Conservation (phyloP, 2,329 filamentous ascomycete species). For the Septoria linicola region DNA sequence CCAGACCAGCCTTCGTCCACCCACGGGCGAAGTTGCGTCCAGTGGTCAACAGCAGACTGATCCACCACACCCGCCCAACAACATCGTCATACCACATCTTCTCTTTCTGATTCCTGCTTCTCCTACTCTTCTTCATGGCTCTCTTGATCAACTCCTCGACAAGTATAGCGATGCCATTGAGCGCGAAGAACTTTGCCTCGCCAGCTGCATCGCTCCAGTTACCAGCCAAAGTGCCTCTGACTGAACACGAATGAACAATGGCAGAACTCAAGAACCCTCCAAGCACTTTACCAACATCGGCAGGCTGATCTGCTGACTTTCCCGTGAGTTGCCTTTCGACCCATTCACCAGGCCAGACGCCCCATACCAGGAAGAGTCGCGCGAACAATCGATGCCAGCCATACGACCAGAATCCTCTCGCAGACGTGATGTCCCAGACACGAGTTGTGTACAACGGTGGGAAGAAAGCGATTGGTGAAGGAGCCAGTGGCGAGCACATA, state of each 20-base stretch:
- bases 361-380: conserved; percentile 47
- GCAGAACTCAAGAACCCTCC: conserved; percentile 45
- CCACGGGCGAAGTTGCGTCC: conserved; percentile 47
- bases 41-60: conserved; percentile 40
- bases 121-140: conserved; percentile 25
- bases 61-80: conserved; percentile 45
- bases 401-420: conserved; percentile 46
- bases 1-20: conserved; percentile 45
- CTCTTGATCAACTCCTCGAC: conserved; percentile 32
- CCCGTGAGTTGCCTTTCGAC: conserved; percentile 42
- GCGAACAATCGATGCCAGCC: conserved; percentile 49
- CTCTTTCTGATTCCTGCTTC: conserved; percentile 21
- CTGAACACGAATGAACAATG: conserved; percentile 45
- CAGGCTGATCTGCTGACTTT: conserved; percentile 38
- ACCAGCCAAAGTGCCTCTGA: conserved; percentile 43
- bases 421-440: conserved; percentile 43
- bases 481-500: conserved; percentile 41
- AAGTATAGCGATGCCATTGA: conserved; percentile 35
- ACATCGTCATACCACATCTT: conserved; percentile 35
- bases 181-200: conserved; percentile 37
- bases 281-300: conserved; percentile 47
- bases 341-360: conserved; percentile 49
- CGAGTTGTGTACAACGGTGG: conserved; percentile 47
- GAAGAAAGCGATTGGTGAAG: conserved; percentile 46
- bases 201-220: conserved; percentile 36